A percentile compares a stretch with the other conserved stretches of the same genome.
Conservation (phyloP, 2,329 filamentous ascomycete genomes). For the Tolypocladium guangdongense region DNA sequence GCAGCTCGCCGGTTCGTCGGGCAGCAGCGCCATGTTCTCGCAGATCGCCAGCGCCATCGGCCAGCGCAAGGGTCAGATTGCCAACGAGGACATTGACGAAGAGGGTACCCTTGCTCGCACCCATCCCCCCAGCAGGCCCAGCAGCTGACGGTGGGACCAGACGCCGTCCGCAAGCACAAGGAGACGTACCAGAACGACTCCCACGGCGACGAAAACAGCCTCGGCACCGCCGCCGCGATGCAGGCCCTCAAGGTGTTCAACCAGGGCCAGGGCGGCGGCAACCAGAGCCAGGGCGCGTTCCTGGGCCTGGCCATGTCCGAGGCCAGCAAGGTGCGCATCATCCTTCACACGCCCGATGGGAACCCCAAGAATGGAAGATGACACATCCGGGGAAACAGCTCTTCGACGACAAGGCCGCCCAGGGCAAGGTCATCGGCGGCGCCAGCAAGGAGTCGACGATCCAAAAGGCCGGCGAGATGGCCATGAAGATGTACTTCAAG, state of each 20-base stretch:
- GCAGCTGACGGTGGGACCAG: slow-evolving; percentile 18
- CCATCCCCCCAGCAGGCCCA: no score
- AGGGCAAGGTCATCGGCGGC: slow-evolving; percentile 41
- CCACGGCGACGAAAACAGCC: slow-evolving; percentile 36
- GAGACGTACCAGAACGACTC: slow-evolving; percentile 52
- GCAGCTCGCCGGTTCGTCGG: slow-evolving; percentile 33
- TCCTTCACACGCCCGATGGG: no score
- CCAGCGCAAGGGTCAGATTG: slow-evolving; percentile 37
- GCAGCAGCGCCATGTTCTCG: slow-evolving; percentile 37
- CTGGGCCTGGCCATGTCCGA: slow-evolving; percentile 81
- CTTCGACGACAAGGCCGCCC: slow-evolving; percentile 46
- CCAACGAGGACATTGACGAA: slow-evolving; percentile 38
- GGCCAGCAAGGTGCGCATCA: slow-evolving; percentile 56
- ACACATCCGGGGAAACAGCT: slow-evolving; percentile 25
- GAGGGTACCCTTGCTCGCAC: slow-evolving; percentile 25
- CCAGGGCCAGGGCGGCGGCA: slow-evolving; percentile 35
- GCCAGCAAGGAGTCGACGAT: slow-evolving; percentile 74
- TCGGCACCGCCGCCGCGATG: slow-evolving; percentile 67
- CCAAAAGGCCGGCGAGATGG: slow-evolving; percentile 72
- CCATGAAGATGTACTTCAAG: slow-evolving; percentile 87
- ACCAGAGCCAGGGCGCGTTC: slow-evolving; percentile 61
- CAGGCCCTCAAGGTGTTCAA: slow-evolving; percentile 74
- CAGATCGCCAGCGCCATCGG: slow-evolving; percentile 34
- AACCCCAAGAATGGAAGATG: background rate
- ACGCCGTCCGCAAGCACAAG: slow-evolving; percentile 66